A percentile compares a stretch with the other conserved stretches of the same genome.
These are phyloP conservation scores for Botryobasidium botryosum DNA, from an alignment of 768 basidiomycete species.

Conservation along the genomic window DNA sequence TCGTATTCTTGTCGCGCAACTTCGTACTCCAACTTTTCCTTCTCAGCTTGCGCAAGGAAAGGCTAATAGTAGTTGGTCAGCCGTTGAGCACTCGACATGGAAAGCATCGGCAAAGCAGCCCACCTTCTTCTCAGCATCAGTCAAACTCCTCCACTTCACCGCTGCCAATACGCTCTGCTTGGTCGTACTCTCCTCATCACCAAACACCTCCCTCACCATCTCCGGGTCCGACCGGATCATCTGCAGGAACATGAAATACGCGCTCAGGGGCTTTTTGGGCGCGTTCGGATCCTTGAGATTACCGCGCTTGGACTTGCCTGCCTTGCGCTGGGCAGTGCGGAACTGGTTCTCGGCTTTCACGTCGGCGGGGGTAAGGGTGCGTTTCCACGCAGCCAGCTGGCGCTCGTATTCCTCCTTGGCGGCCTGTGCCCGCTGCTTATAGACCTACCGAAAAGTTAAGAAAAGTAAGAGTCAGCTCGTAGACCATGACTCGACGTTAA, in stretches of 20 bases:
- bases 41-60: conserved; percentile 83
- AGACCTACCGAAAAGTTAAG: conserved; percentile 46
- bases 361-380: conserved; percentile 78
- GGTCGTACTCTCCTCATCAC: conserved; percentile 82
- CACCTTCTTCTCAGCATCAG: conserved; percentile 86
- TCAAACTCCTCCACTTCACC: conserved; percentile 84
- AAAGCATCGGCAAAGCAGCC: conserved; percentile 14
- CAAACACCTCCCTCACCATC: conserved; percentile 68
- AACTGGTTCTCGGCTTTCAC: conserved; percentile 88
- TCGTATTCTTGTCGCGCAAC: conserved; percentile 73
- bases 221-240: conserved; percentile 64
- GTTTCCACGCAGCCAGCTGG: conserved; percentile 71
- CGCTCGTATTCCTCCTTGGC: conserved; percentile 75
- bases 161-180: conserved; percentile 90
- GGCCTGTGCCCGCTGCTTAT: conserved; percentile 65
- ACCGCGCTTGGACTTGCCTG: conserved; percentile 80
- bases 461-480: background rate
- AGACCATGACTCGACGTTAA: conserved; percentile 10
- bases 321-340: conserved; percentile 81
- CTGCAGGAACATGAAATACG: conserved; percentile 91
- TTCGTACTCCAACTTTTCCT: conserved; percentile 91
- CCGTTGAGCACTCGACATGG: background rate
- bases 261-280: conserved; percentile 86
- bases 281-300: conserved; percentile 97
- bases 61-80: conserved; percentile 33